These are phyloP conservation scores for Alternaria sp. DNA, from an alignment of 2,329 filamentous ascomycete genomes.

Conservation along the genomic window DNA sequence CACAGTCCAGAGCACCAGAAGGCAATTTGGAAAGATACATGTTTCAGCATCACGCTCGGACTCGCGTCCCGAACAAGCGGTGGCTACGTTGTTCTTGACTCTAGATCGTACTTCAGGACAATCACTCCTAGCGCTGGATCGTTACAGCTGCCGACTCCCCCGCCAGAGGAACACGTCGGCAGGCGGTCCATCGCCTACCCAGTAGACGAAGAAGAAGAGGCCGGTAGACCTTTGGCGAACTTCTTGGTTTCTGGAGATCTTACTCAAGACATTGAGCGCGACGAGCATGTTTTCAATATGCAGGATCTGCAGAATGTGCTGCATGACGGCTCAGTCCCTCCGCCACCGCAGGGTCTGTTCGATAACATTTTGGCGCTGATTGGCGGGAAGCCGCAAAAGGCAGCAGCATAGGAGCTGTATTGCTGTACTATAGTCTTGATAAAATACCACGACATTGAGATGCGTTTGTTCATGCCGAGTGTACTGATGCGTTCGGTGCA, in stretches of 20 bases:
- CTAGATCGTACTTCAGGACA: slow-evolving; percentile 72
- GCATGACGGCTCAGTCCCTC: slow-evolving; percentile 20
- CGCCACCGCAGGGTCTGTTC: slow-evolving; percentile 23
- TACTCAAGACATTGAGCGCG: slow-evolving; percentile 18
- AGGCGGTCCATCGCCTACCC: slow-evolving; percentile 16
- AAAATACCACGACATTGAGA: neutral
- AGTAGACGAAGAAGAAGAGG: slow-evolving; percentile 14
- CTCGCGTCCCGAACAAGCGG: slow-evolving; percentile 68
- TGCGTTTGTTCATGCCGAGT: neutral
- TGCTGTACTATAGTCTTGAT: neutral
- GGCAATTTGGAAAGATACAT: slow-evolving; percentile 64
- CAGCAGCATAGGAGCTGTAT: slow-evolving; percentile 11
- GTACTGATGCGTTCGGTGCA: neutral
- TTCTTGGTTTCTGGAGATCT: slow-evolving; percentile 11
- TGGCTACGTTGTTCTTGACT: slow-evolving; percentile 78
- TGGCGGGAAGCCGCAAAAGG: slow-evolving; percentile 18
- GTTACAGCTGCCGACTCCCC: slow-evolving; percentile 37
- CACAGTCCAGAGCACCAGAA: slow-evolving; percentile 68
- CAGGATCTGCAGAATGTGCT: slow-evolving; percentile 26
- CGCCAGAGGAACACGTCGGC: slow-evolving; percentile 44
- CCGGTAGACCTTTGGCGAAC: neutral
- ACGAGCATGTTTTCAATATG: slow-evolving; percentile 19
- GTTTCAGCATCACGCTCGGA: slow-evolving; percentile 66
- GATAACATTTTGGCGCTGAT: slow-evolving; percentile 22
- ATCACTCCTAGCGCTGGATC: slow-evolving; percentile 41